Evolutionary conservation across 352 stramenopile genomes (phyloP), one percentile per base, ranked within the genome.

Genomic region (Globisporangium middletonii): DNA sequence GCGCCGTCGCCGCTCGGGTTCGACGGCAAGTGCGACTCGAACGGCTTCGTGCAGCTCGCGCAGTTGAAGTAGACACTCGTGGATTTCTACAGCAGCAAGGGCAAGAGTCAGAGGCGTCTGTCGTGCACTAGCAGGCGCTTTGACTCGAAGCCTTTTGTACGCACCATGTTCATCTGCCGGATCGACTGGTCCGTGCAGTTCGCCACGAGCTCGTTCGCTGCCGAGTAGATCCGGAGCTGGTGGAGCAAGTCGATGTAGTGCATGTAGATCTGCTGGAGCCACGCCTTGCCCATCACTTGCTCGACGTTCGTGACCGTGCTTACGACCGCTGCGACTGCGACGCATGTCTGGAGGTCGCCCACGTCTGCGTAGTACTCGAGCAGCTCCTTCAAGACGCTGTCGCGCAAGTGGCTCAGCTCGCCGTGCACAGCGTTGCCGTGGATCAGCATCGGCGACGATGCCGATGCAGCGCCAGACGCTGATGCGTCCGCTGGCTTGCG

Each of bases 261-360:
- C 86, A 95, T 95, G 54, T 90, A 92, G 51, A 90, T 92, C 50
- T 96, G 88, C 68, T 97, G 88, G 44, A 97, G 55, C 83, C 82
- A 93, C 33, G 75, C 68, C 54, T 92, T 93, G 30, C 78, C 80
- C 78, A 96, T 92, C 18, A 90, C 57, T 30, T 91, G 78, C 52
- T 95, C 85, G 7, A 95, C 77, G 35, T 70, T 91, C 26, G 70
- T 67, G n/a, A 92, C 67, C 58, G 81, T 81, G 26, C 72, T 74
- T 26, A 92, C 75, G 18, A 93, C 81, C 38, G 90, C 75, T 13
- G 82, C 65, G 38, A 97, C 77, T 7, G 82, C 81, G 30, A 92
- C 82, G 43, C 82, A 87, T 3, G 84, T 89, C 59, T 96, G 88
- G 11, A 97, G 58, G 60, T 97, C 88, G 4, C 88, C 88, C 37